A percentile compares a stretch with the other conserved stretches of the same genome.
Evolutionary conservation across 163 green algal species (phyloP).

Genomic region (Chlamydomonas reinhardtii): DNA sequence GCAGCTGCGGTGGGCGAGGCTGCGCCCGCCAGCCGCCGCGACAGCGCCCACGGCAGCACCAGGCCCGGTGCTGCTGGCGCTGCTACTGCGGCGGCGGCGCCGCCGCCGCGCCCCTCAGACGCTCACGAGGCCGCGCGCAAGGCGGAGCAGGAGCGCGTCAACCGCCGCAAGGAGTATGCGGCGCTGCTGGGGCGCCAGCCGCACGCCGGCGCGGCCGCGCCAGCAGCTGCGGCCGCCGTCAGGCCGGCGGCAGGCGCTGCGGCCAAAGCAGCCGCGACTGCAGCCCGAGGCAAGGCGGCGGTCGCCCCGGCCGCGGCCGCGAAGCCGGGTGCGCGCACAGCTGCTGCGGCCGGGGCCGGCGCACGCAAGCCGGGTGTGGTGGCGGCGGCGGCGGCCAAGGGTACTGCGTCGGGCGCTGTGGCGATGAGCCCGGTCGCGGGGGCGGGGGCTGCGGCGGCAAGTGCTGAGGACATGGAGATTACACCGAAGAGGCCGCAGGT

Average conservation of each 20-base stretch:
- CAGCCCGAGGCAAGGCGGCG: not conserved
- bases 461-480: not conserved
- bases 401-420: not conserved
- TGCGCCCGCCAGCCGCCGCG: not conserved
- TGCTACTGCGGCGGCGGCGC: not conserved
- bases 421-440: not conserved
- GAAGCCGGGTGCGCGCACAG: not conserved
- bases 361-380: not conserved
- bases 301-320: not conserved
- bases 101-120: not conserved
- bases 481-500: not conserved
- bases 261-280: not conserved
- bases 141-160: not conserved
- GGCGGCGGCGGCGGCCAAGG: not conserved
- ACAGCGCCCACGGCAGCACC: not conserved
- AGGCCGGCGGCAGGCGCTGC: not conserved
- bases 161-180: constrained; percentile 26
- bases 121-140: not conserved
- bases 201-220: not conserved
- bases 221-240: not conserved
- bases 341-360: not conserved
- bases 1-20: not conserved
- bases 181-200: not conserved
- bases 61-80: too few relatives aligned
- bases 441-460: not conserved